Conservation (phyloP, 129 eudicot species). For the Apium graveolens region DNA sequence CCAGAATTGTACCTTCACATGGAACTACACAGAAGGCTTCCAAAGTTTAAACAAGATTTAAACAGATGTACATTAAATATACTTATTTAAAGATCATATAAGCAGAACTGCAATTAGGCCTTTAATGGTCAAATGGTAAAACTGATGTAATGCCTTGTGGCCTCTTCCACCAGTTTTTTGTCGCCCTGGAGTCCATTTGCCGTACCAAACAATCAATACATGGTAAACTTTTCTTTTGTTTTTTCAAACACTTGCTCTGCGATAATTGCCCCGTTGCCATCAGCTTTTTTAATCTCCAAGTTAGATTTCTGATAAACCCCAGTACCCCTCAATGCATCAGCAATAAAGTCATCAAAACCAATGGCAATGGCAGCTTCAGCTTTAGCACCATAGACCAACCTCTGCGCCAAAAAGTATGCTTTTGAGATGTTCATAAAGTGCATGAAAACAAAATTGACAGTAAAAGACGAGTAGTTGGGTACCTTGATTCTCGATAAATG, state of each 20-base stretch:
- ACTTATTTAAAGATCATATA: background rate
- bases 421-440: background rate
- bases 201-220: constrained; percentile 16
- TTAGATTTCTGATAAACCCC: constrained; percentile 63
- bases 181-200: no score
- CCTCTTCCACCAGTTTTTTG: background rate
- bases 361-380: constrained; percentile 89
- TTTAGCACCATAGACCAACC: constrained; percentile 86
- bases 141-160: background rate
- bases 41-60: background rate
- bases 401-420: constrained; percentile 25
- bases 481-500: constrained; percentile 84
- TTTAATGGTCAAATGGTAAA: background rate
- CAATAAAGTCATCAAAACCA: constrained; percentile 81
- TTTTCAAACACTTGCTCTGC: constrained; percentile 91
- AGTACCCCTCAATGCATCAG: constrained; percentile 84
- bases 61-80: background rate
- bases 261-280: constrained; percentile 54
- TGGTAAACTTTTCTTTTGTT: constrained; percentile 57
- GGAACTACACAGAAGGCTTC: background rate
- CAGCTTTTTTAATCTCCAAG: constrained; percentile 77
- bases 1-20: background rate
- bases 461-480: background rate
- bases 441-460: background rate
- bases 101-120: background rate